Base-by-base conservation (phyloP, 352 stramenopile species). In the Globisporangium rhizosaccharum region DNA sequence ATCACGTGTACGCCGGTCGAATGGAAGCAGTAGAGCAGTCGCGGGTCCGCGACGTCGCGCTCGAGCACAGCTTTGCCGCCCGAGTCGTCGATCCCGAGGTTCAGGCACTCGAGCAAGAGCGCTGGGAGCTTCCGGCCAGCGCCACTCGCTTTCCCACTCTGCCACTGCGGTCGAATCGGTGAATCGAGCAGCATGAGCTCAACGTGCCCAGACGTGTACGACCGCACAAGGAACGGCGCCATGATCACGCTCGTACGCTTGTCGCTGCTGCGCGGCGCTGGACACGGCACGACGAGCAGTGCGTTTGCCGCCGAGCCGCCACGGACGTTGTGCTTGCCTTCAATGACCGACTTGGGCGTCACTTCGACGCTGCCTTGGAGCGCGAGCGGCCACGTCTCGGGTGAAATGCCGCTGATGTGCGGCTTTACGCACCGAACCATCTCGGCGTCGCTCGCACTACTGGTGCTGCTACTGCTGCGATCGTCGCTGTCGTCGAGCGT, bases 1-100 rank as follows among this genome's bases (percentile, higher is more conserved):
- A 92, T 67, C 37, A 90, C 76, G 63, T 92, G 79, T 11, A 90
- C 77, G 20, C 84, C 82, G 1, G 84, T 90, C 3, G 84, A 88
- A 62, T 94, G 82, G 44, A 88, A 61, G 51, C 72, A 87, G 63
- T 92, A 92, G 3, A 92, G 65, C 9, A 94, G 61, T 6, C 76
- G 73, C 3, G 80, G 70, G 48, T 90, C 76, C 45, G 66, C 63
- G 15, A 62, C 41, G 51, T 94, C 79, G 0, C 74, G 63, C 18
- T 75, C 70, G 20, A 94, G 59, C 44, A 79, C 68, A 23, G 74
- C 67, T 46, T 79, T 86, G 33, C 82, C 80, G n/a, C 74, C 80
- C 30, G 76, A 87, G 65, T 87, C 80, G 47, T 90, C 74, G 23
- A 88, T 77, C 7, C 82, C 84, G 10, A 94, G 65, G 53, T 86